Percentiles rank a stretch among this genome's conserved stretches.
phyloP scores from a whole-genome alignment of 208 protist genomes.

The Leishmania turanica region DNA sequence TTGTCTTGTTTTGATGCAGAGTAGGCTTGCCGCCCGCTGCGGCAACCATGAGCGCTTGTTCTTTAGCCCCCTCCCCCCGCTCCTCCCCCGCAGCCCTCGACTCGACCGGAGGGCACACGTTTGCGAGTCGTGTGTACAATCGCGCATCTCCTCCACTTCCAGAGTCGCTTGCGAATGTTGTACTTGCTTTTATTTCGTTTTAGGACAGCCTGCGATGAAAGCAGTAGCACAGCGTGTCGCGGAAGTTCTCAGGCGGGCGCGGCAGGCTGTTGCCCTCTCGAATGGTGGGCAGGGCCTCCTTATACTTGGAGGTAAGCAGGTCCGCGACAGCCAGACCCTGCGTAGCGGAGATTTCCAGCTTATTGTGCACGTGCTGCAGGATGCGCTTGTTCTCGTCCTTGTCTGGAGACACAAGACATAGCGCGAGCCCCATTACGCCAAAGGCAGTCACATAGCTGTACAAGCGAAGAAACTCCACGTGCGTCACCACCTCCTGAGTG shows the following conservation, averaged over 20 bases:
- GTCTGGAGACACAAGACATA: slow-evolving; percentile 56
- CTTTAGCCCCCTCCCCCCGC: too few relatives aligned
- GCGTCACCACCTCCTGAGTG: slow-evolving; percentile 66
- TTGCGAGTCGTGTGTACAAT: background rate
- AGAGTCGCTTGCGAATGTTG: background rate
- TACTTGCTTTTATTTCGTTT: background rate
- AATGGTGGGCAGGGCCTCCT: slow-evolving; percentile 36
- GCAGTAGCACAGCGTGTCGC: slow-evolving; percentile 50
- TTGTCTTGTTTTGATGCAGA: background rate
- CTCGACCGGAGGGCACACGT: background rate
- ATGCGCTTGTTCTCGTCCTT: slow-evolving; percentile 53
- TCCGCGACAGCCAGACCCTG: slow-evolving; percentile 64
- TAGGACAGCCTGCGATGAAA: slow-evolving; percentile 48
- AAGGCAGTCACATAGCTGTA: slow-evolving; percentile 66
- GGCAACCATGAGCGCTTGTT: background rate
- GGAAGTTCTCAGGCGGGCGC: slow-evolving; percentile 45
- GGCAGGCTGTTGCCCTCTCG: slow-evolving; percentile 27
- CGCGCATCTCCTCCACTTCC: background rate
- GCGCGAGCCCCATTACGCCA: slow-evolving; percentile 59
- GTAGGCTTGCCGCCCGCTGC: background rate
- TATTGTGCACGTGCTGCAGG: slow-evolving; percentile 57
- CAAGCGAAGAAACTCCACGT: slow-evolving; percentile 85
- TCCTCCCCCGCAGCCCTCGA: background rate
- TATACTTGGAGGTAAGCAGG: slow-evolving; percentile 71
- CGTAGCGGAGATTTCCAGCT: slow-evolving; percentile 67